Conservation (phyloP, 2,329 filamentous ascomycete genomes). For the Apiospora rasikravindrae region DNA sequence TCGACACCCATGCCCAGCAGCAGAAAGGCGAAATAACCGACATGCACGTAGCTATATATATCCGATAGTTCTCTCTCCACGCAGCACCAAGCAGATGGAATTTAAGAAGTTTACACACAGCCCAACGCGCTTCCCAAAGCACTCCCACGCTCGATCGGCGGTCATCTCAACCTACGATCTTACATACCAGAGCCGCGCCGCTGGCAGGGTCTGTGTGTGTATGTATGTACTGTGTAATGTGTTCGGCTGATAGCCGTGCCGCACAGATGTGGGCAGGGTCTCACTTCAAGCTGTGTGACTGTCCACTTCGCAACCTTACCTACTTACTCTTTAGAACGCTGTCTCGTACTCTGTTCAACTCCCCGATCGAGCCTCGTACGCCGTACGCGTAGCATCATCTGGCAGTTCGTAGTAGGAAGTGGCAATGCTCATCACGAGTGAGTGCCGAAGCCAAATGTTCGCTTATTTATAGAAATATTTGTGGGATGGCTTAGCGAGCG, state of each 20-base stretch:
- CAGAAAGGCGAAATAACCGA: conserved; percentile 2
- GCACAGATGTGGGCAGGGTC: conserved; percentile 3
- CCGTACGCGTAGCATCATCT: background rate
- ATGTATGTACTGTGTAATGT: background rate
- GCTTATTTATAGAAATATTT: background rate
- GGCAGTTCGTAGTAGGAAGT: background rate
- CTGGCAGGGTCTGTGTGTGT: background rate
- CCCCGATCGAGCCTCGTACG: background rate
- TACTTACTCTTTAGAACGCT: background rate
- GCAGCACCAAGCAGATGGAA: background rate
- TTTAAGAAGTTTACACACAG: background rate
- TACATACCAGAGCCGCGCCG: background rate
- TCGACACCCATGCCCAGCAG: background rate
- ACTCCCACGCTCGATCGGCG: background rate
- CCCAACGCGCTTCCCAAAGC: background rate
- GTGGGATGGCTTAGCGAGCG: background rate
- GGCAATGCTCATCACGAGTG: conserved; percentile 3
- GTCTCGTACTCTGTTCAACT: background rate
- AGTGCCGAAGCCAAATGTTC: background rate
- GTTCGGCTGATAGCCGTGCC: background rate
- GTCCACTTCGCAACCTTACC: conserved; percentile 1
- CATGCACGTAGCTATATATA: background rate
- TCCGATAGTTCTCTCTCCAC: background rate
- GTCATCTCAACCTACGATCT: background rate
- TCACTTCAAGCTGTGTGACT: background rate